Evolutionary conservation across 1,139 yeast species (phyloP), one percentile per base, ranked within the genome.

Genomic region (Debaryomyces udenii): DNA sequence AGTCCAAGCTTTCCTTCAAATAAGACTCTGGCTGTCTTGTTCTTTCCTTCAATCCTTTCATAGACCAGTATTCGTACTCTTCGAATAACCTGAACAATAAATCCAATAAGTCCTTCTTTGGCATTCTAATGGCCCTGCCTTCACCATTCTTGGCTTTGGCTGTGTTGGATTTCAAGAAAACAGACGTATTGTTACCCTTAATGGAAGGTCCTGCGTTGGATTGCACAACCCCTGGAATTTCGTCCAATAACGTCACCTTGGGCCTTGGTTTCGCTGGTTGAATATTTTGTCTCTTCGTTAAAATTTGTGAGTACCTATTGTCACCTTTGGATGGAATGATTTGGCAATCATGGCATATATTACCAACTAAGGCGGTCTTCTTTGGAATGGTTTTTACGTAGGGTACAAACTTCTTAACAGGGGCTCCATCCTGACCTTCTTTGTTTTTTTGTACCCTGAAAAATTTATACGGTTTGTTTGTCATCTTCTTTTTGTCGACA

Each of bases 1-100:
- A 81, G 46, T 93, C 99, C 40, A 93, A 71, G 40, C 93, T 86
- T 59, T 91, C 97, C 59, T 93, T 90, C 51, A 93, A 72, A 61
- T 88, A 94, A 3, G 87, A 84, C 61, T 94, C 99, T 1, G 99
- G 99, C 69, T 93, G 99, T 57, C 85, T 84, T 2, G 98, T 90
- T 53, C 96, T 79, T 61, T 93, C 99, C 59, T 90, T 86, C 47
- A 93, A 72, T 28, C 97, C 97, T 64, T 90, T 90, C 75, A 93
- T 76, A 9, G 95, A 84, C 99, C 99, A 93, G 64, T 91, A 93
- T 59, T 93, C 98, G 62, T 87, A 90, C 62, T 91, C 95, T 61
- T 90, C 97, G 63, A 93, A 93, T 52, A 93, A 74, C 52, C 87
- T 77, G 77, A 94, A 93, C 49, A 93, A 70, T 52, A 88, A 68